These are phyloP conservation scores for Isabelozyma gotoi DNA, from an alignment of 805 yeast genomes.

Conservation along the genomic window DNA sequence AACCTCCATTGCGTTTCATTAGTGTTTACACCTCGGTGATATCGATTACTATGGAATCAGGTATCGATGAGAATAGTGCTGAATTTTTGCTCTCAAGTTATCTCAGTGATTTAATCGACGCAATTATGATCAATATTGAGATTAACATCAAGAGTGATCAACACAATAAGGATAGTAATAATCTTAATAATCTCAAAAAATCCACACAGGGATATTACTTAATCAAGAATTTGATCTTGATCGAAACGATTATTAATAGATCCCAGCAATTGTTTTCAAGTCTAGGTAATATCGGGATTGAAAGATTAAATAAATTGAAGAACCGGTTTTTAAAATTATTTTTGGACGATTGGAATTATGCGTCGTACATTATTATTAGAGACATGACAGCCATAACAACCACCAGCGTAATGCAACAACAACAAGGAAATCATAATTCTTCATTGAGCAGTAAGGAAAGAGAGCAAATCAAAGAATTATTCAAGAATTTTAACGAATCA, in stretches of 20 bases:
- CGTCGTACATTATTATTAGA: conserved; percentile 68
- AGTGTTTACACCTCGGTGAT: conserved; percentile 49
- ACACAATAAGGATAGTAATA: conserved; percentile 1
- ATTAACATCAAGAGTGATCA: conserved; percentile 45
- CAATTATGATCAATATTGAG: conserved; percentile 64
- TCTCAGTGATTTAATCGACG: conserved; percentile 77
- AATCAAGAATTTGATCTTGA: conserved; percentile 66
- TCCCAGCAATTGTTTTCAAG: conserved; percentile 51
- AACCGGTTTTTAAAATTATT: conserved; percentile 73
- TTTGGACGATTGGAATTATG: conserved; percentile 75
- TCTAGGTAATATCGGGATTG: conserved; percentile 58
- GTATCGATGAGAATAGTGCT: conserved; percentile 43
- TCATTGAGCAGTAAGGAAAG: conserved; percentile 62
- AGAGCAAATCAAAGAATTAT: conserved; percentile 81
- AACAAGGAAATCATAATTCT: conserved; percentile 17
- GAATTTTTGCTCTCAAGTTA: conserved; percentile 60
- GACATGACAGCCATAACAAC: conserved; percentile 73
- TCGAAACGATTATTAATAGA: conserved; percentile 71
- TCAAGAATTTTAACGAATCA: conserved; percentile 74
- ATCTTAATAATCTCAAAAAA: conserved; percentile 22
- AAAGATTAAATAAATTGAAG: conserved; percentile 64
- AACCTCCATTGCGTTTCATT: conserved; percentile 52
- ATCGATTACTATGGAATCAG: conserved; percentile 28
- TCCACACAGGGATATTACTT: conserved; percentile 67
- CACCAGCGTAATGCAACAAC: conserved; percentile 34